Percentiles rank a stretch among this genome's conserved stretches.
phyloP scores from a whole-genome alignment of 495 filamentous ascomycete species.

The Zalerion maritima region DNA sequence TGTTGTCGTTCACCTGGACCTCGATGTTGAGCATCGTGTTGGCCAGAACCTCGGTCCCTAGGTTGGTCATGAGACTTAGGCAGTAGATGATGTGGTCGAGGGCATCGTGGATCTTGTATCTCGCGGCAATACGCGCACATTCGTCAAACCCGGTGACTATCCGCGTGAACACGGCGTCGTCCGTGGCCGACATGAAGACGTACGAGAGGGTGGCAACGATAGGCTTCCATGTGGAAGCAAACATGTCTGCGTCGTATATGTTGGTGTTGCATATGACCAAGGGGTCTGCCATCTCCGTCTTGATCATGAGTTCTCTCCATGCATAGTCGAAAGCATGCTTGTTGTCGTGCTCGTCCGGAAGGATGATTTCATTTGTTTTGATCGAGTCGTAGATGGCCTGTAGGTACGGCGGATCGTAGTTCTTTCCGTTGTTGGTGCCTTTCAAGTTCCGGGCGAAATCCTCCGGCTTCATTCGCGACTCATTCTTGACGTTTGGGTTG shows the following conservation, averaged over 20 bases:
- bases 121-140: constrained; percentile 83
- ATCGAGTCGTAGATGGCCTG: constrained; percentile 85
- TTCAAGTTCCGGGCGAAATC: constrained; percentile 82
- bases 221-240: constrained; percentile 87
- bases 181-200: constrained; percentile 96
- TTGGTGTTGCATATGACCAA: constrained; percentile 79
- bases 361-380: constrained; percentile 82
- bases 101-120: constrained; percentile 68
- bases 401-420: constrained; percentile 78
- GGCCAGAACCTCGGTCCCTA: constrained; percentile 57
- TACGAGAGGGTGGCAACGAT: constrained; percentile 91
- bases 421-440: constrained; percentile 70
- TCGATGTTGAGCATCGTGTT: constrained; percentile 90
- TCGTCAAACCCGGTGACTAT: constrained; percentile 92
- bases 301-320: constrained; percentile 86
- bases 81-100: constrained; percentile 85
- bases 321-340: constrained; percentile 91
- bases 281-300: constrained; percentile 60
- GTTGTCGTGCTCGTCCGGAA: constrained; percentile 95
- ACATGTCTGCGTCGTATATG: constrained; percentile 94
- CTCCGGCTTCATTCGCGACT: constrained; percentile 63
- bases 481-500: constrained; percentile 74
- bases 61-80: constrained; percentile 75
- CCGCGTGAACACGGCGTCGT: constrained; percentile 90
- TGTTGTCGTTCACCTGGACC: constrained; percentile 80